Evolutionary conservation across 2,329 filamentous ascomycete genomes (phyloP), one percentile per base, ranked within the genome.

Genomic region (Xylaria sp.): DNA sequence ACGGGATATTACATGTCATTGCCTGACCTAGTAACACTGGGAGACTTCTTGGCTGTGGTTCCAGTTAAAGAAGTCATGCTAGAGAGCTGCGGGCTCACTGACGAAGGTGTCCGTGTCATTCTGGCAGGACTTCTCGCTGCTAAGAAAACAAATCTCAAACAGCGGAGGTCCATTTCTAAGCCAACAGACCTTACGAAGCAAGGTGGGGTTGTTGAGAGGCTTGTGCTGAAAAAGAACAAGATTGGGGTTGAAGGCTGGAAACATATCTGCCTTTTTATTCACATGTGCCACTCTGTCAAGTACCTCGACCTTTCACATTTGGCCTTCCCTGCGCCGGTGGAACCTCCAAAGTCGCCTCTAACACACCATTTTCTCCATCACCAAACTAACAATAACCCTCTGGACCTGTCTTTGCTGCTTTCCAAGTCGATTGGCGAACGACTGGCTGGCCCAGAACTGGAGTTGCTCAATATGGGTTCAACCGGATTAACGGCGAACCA

Each of bases 1-100:
- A 92, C 88, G 0, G 90, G 90, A 16, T 95, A 94, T 60, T 87
- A 87, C 69, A 81, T 99, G 74, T 89, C 93, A 54, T 74, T 95
- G 42, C 83, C 88, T 2, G 94, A 99, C 69, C 80, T 96, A 21
- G 74, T 92, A 46, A 97, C 94, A 0, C 79, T 99, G 1, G 91
- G 92, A 45, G 94, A 99, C 69, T 99, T 93, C 78, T 79, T 99
- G 39, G 93, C 94, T 4, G 86, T 99, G 6, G 93, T 97, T 0
- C 93, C 94, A 0, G 87, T 97, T 2, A 88, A 90, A 62, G 91
- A 95, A 66, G 74, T 99, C 0, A 79, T 95, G 6, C 74, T 97
- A 50, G 92, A 97, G 66, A 91, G 95, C 68, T 93, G 91, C 56
- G 90, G 91, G 5, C 74, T 99, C 37, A 90, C 83, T 1, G 92